Evolutionary conservation across 1,284 basidiomycete species (phyloP).

Genomic region (Malassezia arunalokei): DNA sequence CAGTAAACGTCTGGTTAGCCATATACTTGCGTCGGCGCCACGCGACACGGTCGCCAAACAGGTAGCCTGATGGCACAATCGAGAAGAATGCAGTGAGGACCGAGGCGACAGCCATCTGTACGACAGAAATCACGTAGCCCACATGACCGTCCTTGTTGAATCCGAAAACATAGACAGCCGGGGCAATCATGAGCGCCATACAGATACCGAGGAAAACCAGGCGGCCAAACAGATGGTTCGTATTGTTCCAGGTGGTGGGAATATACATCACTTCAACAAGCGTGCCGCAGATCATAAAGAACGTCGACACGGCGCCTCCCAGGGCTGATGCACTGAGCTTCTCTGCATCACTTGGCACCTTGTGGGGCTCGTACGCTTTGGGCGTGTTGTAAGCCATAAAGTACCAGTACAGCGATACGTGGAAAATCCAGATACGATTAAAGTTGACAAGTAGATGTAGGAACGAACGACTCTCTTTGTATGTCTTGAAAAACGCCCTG

Average conservation of each 20-base stretch:
- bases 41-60: constrained; percentile 45
- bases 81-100: constrained; percentile 41
- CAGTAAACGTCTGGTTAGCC: constrained; percentile 46
- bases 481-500: constrained; percentile 46
- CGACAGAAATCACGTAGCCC: constrained; percentile 24
- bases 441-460: constrained; percentile 46
- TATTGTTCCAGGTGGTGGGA: constrained; percentile 46
- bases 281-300: constrained; percentile 44
- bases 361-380: constrained; percentile 58
- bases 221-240: constrained; percentile 39
- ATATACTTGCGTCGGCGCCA: constrained; percentile 45
- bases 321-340: constrained; percentile 39
- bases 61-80: constrained; percentile 38
- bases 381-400: constrained; percentile 66
- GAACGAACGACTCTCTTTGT: constrained; percentile 45
- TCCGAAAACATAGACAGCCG: constrained; percentile 42
- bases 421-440: constrained; percentile 46
- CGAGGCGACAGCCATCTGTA: constrained; percentile 35
- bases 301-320: constrained; percentile 42
- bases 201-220: constrained; percentile 42
- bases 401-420: constrained; percentile 45
- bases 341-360: constrained; percentile 24
- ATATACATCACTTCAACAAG: constrained; percentile 44
- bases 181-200: constrained; percentile 40
- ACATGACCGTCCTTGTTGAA: constrained; percentile 20